A percentile compares a stretch with the other conserved stretches of the same genome.
These are phyloP conservation scores for Anthostomella pinea DNA, from an alignment of 2,329 filamentous ascomycete genomes.

Conservation along the genomic window DNA sequence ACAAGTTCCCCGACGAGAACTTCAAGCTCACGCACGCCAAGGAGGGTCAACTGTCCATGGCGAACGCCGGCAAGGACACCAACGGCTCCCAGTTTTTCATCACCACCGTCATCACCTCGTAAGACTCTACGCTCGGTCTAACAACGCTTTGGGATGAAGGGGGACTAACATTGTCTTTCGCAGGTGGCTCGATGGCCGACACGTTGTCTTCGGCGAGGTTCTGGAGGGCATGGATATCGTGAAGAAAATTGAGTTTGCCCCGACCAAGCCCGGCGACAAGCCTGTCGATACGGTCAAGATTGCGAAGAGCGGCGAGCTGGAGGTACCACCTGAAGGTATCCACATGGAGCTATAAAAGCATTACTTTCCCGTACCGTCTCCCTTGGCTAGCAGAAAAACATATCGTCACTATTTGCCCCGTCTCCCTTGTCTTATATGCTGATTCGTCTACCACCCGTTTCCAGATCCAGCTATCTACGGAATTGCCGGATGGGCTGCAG, in stretches of 20 bases:
- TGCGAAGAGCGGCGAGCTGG: constrained; percentile 77
- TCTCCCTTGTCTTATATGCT: constrained; percentile 35
- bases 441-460: constrained; percentile 29
- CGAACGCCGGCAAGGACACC: constrained; percentile 80
- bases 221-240: constrained; percentile 81
- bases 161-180: constrained; percentile 18
- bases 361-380: constrained; percentile 27
- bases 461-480: constrained; percentile 35
- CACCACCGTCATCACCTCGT: constrained; percentile 76
- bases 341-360: constrained; percentile 76
- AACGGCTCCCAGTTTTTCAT: constrained; percentile 92
- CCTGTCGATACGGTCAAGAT: constrained; percentile 71
- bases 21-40: constrained; percentile 93
- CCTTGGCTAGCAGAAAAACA: constrained; percentile 13
- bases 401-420: constrained; percentile 10
- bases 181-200: constrained; percentile 78
- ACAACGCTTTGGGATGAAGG: neutral
- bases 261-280: constrained; percentile 66
- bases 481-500: constrained; percentile 36
- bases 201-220: constrained; percentile 88
- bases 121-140: constrained; percentile 36
- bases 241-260: constrained; percentile 71
- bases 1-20: constrained; percentile 86
- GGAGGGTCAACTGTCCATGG: constrained; percentile 81
- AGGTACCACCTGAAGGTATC: constrained; percentile 87